These are phyloP conservation scores for Gossypium herbaceum DNA, from an alignment of 345 rosid species.

Conservation along the genomic window DNA sequence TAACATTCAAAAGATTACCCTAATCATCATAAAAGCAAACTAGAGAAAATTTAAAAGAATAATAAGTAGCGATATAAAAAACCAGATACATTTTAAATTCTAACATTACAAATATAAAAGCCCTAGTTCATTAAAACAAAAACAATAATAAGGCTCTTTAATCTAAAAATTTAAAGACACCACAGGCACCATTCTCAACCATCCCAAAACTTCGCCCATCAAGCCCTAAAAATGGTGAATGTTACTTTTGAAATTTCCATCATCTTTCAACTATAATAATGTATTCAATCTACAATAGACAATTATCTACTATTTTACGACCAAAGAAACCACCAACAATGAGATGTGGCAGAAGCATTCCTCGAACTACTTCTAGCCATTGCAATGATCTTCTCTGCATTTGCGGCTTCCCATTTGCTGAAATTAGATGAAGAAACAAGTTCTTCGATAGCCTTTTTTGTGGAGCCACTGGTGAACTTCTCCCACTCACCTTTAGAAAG, in stretches of 20 bases:
- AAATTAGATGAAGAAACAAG: slow-evolving; percentile 74
- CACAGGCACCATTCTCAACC: background rate
- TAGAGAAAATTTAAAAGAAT: too few species aligned
- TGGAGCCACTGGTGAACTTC: slow-evolving; percentile 51
- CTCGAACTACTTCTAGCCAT: slow-evolving; percentile 33
- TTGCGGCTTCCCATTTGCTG: slow-evolving; percentile 64
- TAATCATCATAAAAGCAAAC: too few species aligned
- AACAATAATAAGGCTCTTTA: background rate
- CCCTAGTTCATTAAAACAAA: background rate
- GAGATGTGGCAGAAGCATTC: slow-evolving; percentile 18
- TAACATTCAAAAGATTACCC: too few species aligned
- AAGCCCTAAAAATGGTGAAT: background rate
- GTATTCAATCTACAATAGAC: background rate
- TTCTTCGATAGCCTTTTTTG: slow-evolving; percentile 59
- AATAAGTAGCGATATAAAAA: too few species aligned
- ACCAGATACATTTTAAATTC: too few species aligned
- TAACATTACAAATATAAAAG: background rate
- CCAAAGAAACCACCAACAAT: slow-evolving; percentile 45
- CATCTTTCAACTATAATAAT: background rate
- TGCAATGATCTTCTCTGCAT: slow-evolving; percentile 70
- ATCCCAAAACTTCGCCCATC: background rate
- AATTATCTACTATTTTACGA: slow-evolving; percentile 19
- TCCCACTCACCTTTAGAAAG: slow-evolving; percentile 56
- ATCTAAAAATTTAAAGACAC: background rate
- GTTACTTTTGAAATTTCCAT: background rate